A percentile compares a stretch with the other conserved stretches of the same genome.
These are phyloP conservation scores for Rhododendron henanense DNA, from an alignment of 148 eudicot genomes.

Conservation along the genomic window DNA sequence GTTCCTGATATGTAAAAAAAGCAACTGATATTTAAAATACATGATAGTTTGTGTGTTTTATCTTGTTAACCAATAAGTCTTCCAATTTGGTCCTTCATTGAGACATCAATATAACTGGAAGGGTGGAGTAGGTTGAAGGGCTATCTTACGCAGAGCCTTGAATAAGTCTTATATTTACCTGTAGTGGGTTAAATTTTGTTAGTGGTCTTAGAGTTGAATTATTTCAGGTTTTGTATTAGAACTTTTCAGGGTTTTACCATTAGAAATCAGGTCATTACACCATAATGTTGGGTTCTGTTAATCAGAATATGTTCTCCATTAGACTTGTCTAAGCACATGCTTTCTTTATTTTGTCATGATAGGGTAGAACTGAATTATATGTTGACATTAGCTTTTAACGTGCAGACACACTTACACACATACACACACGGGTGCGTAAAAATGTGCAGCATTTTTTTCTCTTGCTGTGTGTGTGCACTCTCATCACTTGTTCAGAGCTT, in stretches of 20 bases:
- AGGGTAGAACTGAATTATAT: background rate
- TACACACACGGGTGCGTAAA: background rate
- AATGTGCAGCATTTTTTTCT: background rate
- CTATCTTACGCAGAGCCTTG: background rate
- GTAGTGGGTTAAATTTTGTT: background rate
- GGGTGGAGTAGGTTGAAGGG: background rate
- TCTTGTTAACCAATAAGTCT: background rate
- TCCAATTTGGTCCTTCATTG: background rate
- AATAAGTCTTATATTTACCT: background rate
- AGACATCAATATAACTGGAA: background rate
- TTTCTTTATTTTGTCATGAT: background rate
- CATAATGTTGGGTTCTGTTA: conserved; percentile 1
- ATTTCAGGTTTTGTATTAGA: background rate
- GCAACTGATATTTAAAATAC: background rate
- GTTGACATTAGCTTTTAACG: background rate
- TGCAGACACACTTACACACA: too few relatives aligned
- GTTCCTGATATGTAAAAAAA: conserved; percentile 12
- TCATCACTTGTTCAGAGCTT: background rate
- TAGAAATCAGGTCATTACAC: background rate
- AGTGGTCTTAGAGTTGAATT: background rate
- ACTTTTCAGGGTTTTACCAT: background rate
- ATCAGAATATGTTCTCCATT: background rate
- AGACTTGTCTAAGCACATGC: background rate
- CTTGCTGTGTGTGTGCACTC: background rate
- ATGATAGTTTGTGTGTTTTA: background rate